Evolutionary conservation across 345 rosid genomes (phyloP).

Genomic region (Melaleuca alternifolia): DNA sequence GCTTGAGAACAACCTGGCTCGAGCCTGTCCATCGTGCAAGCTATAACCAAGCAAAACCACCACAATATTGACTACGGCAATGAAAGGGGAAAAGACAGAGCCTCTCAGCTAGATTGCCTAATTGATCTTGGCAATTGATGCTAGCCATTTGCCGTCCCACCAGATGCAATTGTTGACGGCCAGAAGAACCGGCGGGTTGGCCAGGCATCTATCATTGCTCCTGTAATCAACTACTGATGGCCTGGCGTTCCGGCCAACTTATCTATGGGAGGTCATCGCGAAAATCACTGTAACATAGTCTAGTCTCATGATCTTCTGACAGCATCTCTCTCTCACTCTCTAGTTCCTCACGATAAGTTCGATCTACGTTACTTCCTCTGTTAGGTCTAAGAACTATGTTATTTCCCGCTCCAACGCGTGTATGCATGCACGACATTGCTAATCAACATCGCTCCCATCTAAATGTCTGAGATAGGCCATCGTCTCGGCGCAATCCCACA

Average conservation of each 20-base stretch:
- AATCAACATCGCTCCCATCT: too few species aligned
- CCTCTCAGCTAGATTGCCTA: not conserved
- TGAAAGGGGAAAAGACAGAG: not conserved
- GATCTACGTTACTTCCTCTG: too few species aligned
- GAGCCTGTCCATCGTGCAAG: not conserved
- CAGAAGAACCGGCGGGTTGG: not conserved
- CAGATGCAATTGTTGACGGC: not conserved
- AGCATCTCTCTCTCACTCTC: too few species aligned
- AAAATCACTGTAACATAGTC: too few species aligned
- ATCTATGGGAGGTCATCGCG: not conserved
- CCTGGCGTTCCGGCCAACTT: not conserved
- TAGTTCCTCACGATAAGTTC: too few species aligned
- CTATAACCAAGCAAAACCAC: not conserved
- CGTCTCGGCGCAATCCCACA: too few species aligned
- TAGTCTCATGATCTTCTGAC: too few species aligned
- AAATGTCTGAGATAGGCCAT: too few species aligned
- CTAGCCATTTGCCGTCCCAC: not conserved
- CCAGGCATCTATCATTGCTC: not conserved
- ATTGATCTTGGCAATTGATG: too few species aligned
- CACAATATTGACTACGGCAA: not conserved
- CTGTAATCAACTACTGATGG: conserved; percentile 4
- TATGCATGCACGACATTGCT: too few species aligned
- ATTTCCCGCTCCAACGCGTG: too few species aligned
- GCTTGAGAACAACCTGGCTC: not conserved
- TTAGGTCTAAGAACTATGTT: too few species aligned